These are phyloP conservation scores for Canariomyces notabilis DNA, from an alignment of 2,329 filamentous ascomycete species.

Conservation along the genomic window DNA sequence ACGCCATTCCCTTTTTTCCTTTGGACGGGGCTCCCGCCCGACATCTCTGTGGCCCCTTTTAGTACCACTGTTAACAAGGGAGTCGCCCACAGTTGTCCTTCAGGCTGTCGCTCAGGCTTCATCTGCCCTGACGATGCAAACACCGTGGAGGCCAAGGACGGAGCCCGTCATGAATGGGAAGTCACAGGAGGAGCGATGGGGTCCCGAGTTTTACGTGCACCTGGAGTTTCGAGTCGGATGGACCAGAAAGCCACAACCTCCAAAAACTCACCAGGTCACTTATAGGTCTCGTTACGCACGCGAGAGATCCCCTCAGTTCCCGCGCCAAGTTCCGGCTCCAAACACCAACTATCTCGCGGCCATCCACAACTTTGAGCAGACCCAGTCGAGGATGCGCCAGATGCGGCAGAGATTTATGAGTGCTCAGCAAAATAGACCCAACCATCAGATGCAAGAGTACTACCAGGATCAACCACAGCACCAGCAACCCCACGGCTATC, in stretches of 20 bases:
- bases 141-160: neutral
- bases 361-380: conserved; percentile 25
- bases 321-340: conserved; percentile 41
- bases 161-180: conserved; percentile 15
- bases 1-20: neutral
- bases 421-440: conserved; percentile 5
- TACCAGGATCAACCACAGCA: conserved; percentile 17
- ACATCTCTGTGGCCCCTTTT: neutral
- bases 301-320: conserved; percentile 38
- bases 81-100: neutral
- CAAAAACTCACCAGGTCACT: conserved; percentile 41
- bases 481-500: conserved; percentile 9
- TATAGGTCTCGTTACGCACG: conserved; percentile 44
- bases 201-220: conserved; percentile 45
- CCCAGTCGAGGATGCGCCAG: conserved; percentile 26
- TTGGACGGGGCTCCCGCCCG: too few relatives aligned
- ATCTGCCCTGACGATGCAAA: neutral
- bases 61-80: neutral
- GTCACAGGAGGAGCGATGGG: conserved; percentile 15
- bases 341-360: conserved; percentile 41
- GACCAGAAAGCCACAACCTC: conserved; percentile 35
- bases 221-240: conserved; percentile 50
- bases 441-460: conserved; percentile 27
- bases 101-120: neutral
- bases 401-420: conserved; percentile 14